phyloP scores from a whole-genome alignment of 2,329 filamentous ascomycete species.

The Cyphellophora europaea region DNA sequence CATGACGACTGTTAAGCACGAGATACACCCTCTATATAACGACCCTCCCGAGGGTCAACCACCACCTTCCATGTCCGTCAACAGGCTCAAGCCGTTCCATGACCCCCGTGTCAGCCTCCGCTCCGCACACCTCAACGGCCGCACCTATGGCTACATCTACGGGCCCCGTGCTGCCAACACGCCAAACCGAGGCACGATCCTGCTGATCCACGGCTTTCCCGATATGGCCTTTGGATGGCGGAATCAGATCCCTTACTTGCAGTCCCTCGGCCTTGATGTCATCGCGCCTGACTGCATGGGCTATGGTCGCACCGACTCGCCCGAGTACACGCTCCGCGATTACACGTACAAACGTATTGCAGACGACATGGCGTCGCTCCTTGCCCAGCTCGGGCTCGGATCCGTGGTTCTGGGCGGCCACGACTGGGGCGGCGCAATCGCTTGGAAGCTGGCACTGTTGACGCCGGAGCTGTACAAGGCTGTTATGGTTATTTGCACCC shows the following conservation, averaged over 20 bases:
- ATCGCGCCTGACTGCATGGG: constrained; percentile 81
- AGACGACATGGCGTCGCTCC: constrained; percentile 66
- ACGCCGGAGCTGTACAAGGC: constrained; percentile 63
- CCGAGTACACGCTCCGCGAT: constrained; percentile 46
- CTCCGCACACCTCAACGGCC: constrained; percentile 55
- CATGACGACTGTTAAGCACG: too few species aligned
- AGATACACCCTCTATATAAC: constrained; percentile 1
- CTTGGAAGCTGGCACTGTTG: constrained; percentile 66
- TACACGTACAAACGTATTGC: constrained; percentile 67
- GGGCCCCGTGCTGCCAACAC: constrained; percentile 32
- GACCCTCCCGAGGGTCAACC: neutral
- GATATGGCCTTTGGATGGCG: constrained; percentile 81
- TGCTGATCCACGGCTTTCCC: constrained; percentile 69
- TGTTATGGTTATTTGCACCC: constrained; percentile 74
- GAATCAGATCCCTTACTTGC: constrained; percentile 71
- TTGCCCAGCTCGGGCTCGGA: constrained; percentile 44
- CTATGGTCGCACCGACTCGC: constrained; percentile 60
- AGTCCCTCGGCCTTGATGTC: constrained; percentile 64
- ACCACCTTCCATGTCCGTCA: constrained; percentile 37
- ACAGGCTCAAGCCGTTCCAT: constrained; percentile 53
- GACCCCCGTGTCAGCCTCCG: constrained; percentile 60
- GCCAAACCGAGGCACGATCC: constrained; percentile 41
- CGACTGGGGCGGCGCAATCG: constrained; percentile 77
- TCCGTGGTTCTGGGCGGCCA: constrained; percentile 77
- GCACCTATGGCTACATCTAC: constrained; percentile 57